Conservation (phyloP, 2,329 filamentous ascomycete species). For the Aphanocladium album region DNA sequence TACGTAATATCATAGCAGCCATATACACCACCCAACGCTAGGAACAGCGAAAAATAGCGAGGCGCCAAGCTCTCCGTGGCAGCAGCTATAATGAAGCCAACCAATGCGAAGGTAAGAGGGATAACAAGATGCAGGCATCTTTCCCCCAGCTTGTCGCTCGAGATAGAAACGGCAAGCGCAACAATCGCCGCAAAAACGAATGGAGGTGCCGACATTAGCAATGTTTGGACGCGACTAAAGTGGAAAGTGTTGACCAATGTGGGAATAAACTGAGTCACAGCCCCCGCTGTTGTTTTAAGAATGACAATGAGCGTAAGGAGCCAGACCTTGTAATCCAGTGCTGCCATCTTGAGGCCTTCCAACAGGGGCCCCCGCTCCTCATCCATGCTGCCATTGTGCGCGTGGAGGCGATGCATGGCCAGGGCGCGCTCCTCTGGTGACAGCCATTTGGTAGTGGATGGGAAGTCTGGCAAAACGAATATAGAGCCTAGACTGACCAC, state of each 20-base stretch:
- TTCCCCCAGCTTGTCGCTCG: constrained; percentile 67
- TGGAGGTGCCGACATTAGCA: constrained; percentile 61
- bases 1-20: constrained; percentile 13
- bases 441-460: constrained; percentile 48
- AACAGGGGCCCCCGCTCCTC: constrained; percentile 37
- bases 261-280: constrained; percentile 65
- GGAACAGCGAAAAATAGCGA: constrained; percentile 42
- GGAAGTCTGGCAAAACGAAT: constrained; percentile 47
- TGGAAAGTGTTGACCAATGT: constrained; percentile 65
- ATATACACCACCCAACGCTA: constrained; percentile 11
- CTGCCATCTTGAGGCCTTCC: constrained; percentile 50
- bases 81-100: constrained; percentile 63
- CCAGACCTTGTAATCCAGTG: constrained; percentile 56
- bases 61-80: constrained; percentile 55
- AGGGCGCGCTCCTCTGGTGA: constrained; percentile 45
- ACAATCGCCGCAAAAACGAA: constrained; percentile 59
- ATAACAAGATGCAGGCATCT: constrained; percentile 62
- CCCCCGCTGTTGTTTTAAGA: constrained; percentile 50
- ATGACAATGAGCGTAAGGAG: constrained; percentile 48
- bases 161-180: constrained; percentile 61
- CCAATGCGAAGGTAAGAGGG: constrained; percentile 57
- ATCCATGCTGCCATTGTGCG: constrained; percentile 42
- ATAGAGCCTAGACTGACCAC: constrained; percentile 27
- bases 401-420: constrained; percentile 46
- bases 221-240: constrained; percentile 54